A percentile compares a stretch with the other conserved stretches of the same genome.
phyloP scores from a whole-genome alignment of 179 eudicot genomes.

The Amaranthus tricolor region DNA sequence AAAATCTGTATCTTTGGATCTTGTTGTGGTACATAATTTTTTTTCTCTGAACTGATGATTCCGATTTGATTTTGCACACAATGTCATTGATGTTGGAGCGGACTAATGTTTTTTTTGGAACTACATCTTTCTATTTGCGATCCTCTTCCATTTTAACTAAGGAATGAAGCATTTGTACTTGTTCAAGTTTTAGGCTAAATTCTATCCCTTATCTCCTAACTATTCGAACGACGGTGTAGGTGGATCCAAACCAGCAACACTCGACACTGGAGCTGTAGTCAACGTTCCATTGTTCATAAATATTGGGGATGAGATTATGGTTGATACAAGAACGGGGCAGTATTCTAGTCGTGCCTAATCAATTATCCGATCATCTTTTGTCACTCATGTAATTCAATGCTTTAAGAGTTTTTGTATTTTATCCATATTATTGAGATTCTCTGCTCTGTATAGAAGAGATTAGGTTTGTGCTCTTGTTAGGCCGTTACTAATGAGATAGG shows the following conservation, averaged over 20 bases:
- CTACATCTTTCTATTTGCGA: not conserved
- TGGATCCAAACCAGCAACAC: constrained; percentile 76
- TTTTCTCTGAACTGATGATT: not conserved
- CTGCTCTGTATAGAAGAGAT: constrained; percentile 17
- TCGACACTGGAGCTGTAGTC: constrained; percentile 81
- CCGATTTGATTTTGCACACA: not conserved
- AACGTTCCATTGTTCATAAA: constrained; percentile 78
- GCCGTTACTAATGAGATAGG: constrained; percentile 13
- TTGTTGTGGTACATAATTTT: no score
- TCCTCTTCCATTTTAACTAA: not conserved
- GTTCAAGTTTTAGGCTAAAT: not conserved
- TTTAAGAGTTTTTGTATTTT: not conserved
- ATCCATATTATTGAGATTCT: constrained; percentile 8
- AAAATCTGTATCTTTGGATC: no score
- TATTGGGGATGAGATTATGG: constrained; percentile 57
- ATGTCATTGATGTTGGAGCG: not conserved
- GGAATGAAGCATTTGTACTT: not conserved
- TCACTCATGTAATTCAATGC: constrained; percentile 6
- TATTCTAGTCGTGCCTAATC: constrained; percentile 67
- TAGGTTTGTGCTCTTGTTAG: constrained; percentile 16
- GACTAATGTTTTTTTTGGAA: not conserved
- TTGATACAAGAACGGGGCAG: constrained; percentile 89
- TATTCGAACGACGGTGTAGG: constrained; percentile 39
- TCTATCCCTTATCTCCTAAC: constrained; percentile 3
- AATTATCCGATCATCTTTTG: not conserved